Percentiles rank a stretch among this genome's conserved stretches.
These are phyloP conservation scores for Kuraishia cidri DNA, from an alignment of 805 yeast species.

Conservation along the genomic window DNA sequence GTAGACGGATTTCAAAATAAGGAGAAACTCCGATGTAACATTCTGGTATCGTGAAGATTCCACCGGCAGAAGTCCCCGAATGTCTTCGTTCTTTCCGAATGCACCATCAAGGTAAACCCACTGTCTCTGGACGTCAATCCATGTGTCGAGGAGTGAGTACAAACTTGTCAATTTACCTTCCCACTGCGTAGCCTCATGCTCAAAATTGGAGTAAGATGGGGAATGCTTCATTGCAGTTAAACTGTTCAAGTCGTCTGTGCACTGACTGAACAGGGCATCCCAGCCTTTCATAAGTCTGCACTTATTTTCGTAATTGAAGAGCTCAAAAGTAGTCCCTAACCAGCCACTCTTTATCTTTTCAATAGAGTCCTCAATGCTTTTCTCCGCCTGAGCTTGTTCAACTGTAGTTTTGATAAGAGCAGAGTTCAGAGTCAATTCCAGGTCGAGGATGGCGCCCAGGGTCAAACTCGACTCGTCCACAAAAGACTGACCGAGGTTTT, in stretches of 20 bases:
- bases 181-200: conserved; percentile 43
- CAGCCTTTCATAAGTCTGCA: conserved; percentile 58
- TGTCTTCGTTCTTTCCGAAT: conserved; percentile 50
- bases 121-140: conserved; percentile 83
- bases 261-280: conserved; percentile 49
- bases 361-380: conserved; percentile 51
- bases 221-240: conserved; percentile 68
- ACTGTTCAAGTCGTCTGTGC: conserved; percentile 52
- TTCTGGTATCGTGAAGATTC: conserved; percentile 62
- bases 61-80: conserved; percentile 53
- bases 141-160: conserved; percentile 44
- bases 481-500: conserved; percentile 14
- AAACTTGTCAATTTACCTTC: conserved; percentile 47
- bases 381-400: conserved; percentile 66
- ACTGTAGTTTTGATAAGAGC: conserved; percentile 36
- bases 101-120: conserved; percentile 85
- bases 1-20: conserved; percentile 37
- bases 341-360: conserved; percentile 43
- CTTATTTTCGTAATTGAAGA: conserved; percentile 41
- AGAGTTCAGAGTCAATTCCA: conserved; percentile 40
- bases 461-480: conserved; percentile 10
- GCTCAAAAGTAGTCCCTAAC: conserved; percentile 41
- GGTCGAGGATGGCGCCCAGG: conserved; percentile 53
- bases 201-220: conserved; percentile 48
- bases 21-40: conserved; percentile 52